Base-by-base conservation (phyloP, 352 stramenopile species). In the Phytopythium cucurbitacearum region DNA sequence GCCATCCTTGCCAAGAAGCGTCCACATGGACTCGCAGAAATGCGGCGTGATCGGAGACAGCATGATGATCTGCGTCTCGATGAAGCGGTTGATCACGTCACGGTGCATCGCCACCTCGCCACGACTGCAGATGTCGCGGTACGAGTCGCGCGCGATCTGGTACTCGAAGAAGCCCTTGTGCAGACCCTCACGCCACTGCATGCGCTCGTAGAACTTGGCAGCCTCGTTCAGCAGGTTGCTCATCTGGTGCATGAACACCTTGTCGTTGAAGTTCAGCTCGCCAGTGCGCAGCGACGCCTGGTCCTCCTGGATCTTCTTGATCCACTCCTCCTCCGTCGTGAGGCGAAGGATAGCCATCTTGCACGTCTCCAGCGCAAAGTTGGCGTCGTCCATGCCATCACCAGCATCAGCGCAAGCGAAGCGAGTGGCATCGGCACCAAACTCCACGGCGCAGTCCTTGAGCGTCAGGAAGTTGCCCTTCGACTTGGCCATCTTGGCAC, bases 401-500 rank as follows among this genome's bases (percentile, higher is more conserved):
- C 98, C 98, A 16, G 97, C 97, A 64, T 99, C 96, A 35, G 97
- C 97, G 54, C 96, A 98, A 13, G 97, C 96, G 67, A 99, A 99
- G 54, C 96, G 91, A n/a, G 92, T 97, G 28, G 91, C 94, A 64
- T 98, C 95, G n/a, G 94, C 91, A 60, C 85, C 93, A 64, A 98
- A 99, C 49, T 98, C 92, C 33, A 90, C 79, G 33, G 98, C 79
- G 36, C 93, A 98, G 61, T 99, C 96, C 68, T 98, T 90, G 60
- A 99, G 85, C 65, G 98, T 99, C 40, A 99, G 69, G 71, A 99
- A 99, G 78, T 99, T 99, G 39, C 98, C 98, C 69, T 95, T 96
- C 5, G 91, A 98, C 85, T 99, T 99, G 48, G 89, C 98, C 98
- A 99, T 99, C 76, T 99, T 99, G 74, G 99, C 94, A 6, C 93